Evolutionary conservation across 2,329 filamentous ascomycete genomes (phyloP), one percentile per base, ranked within the genome.

Genomic region (Phialophora macrospora): DNA sequence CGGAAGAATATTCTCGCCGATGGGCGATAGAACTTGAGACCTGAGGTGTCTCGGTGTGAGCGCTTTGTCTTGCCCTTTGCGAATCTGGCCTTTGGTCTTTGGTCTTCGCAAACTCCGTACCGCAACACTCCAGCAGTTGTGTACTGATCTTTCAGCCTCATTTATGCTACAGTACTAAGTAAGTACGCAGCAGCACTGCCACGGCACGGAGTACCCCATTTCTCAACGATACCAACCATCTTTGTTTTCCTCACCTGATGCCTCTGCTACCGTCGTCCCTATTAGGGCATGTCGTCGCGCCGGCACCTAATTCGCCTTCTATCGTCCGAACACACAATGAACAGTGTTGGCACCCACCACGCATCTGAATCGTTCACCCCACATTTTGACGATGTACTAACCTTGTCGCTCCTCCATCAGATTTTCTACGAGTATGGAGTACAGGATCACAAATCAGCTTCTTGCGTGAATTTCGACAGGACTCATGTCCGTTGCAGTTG

Each of bases 121-220:
- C n/a, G 38, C 7, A n/a, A n/a, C 38, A 44, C 38, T 44, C 38
- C 6, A 44, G 6, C 32, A 32, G 30, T 32, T 32, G 11, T 32
- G 30, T 32, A 32, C 54, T 56, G 22, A 28, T 52, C 48, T 52
- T 60, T 60, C 58, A 60, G 58, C 58, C 58, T 60, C 57, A 60
- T 51, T 20, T 20, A 60, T 60, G 58, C 30, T 24, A 60, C n/a
- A n/a, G n/a, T n/a, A n/a, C n/a, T n/a, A n/a, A n/a, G n/a, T n/a
- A n/a, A n/a, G n/a, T n/a, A n/a, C 46, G 17, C 38, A 41, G 8
- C 20, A 38, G 11, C 58, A 52, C 58, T 32, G 22, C 46, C 11
- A 38, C 12, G 14, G 17, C 14, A 44, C n/a, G 22, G 17, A 57
- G 9, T 12, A 14, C n/a, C 26, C 17, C 2, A 24, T 32, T 17